These are phyloP conservation scores for Fraxinus anomala DNA, from an alignment of 257 asterid species.

Conservation along the genomic window DNA sequence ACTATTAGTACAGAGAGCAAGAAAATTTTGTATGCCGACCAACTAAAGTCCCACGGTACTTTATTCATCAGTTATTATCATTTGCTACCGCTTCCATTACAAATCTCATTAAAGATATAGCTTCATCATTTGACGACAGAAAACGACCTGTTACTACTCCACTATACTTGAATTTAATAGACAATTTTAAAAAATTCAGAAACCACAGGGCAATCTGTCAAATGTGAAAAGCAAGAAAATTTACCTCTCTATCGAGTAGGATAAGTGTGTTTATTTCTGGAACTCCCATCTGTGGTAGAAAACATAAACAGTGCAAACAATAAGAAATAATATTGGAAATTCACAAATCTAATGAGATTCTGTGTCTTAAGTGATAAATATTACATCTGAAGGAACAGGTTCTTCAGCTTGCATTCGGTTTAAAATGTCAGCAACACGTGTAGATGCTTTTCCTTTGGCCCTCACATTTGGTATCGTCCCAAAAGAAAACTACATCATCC, in stretches of 20 bases:
- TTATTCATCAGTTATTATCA: not conserved
- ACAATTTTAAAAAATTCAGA: not conserved
- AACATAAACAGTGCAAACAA: slow-evolving; percentile 24
- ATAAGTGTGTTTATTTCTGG: slow-evolving; percentile 91
- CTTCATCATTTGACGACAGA: slow-evolving; percentile 6
- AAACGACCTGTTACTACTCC: not conserved
- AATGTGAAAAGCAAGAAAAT: slow-evolving; percentile 11
- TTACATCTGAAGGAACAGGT: slow-evolving; percentile 80
- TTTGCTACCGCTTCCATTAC: slow-evolving; percentile 9
- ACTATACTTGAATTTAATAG: not conserved
- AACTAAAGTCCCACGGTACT: not conserved
- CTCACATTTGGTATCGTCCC: slow-evolving; percentile 95
- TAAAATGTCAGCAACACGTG: slow-evolving; percentile 84
- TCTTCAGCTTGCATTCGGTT: slow-evolving; percentile 92
- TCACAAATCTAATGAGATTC: slow-evolving; percentile 6
- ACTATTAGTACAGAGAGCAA: not conserved
- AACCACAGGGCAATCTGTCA: not conserved
- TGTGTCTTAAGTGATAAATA: slow-evolving; percentile 15
- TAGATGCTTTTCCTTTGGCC: slow-evolving; percentile 92
- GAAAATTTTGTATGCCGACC: not conserved
- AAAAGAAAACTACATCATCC: slow-evolving; percentile 65
- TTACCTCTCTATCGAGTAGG: slow-evolving; percentile 94
- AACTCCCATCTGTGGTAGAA: slow-evolving; percentile 57
- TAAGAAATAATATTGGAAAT: not conserved
- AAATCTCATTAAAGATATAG: not conserved